Conservation (phyloP, 2,329 filamentous ascomycete genomes). For the Pseudonectria buxi region DNA sequence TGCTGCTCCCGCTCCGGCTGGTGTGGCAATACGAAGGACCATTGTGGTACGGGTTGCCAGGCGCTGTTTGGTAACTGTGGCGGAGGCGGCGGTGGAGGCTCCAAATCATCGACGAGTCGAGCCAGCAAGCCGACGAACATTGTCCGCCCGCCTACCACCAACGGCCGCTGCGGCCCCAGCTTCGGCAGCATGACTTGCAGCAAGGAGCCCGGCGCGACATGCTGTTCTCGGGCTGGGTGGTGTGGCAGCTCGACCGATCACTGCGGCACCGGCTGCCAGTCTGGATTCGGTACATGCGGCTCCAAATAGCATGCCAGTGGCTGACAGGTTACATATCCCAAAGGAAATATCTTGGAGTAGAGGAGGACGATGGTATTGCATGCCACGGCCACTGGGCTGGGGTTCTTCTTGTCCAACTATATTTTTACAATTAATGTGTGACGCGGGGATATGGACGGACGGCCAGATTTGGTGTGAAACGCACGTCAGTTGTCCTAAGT, state of each 20-base stretch:
- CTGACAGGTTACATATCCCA: not conserved
- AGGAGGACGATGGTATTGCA: too few species aligned
- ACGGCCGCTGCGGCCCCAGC: slow-evolving; percentile 23
- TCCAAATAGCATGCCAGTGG: slow-evolving; percentile 1
- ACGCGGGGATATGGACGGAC: too few species aligned
- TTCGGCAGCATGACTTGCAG: slow-evolving; percentile 19
- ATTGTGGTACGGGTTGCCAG: slow-evolving; percentile 36
- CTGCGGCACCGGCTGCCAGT: slow-evolving; percentile 33
- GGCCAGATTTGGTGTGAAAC: too few species aligned
- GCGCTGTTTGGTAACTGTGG: slow-evolving; percentile 23
- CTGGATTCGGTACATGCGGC: slow-evolving; percentile 22
- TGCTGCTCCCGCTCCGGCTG: slow-evolving; percentile 20
- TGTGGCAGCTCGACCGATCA: slow-evolving; percentile 35
- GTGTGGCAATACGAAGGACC: slow-evolving; percentile 33
- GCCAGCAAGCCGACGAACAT: slow-evolving; percentile 2
- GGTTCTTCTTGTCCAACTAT: too few species aligned
- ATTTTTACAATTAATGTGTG: too few species aligned
- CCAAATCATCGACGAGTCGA: not conserved
- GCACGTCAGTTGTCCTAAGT: too few species aligned
- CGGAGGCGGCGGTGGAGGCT: not conserved
- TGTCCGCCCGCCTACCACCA: slow-evolving; percentile 5
- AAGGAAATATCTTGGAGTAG: too few species aligned
- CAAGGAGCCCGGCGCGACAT: slow-evolving; percentile 16
- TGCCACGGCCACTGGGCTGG: too few species aligned
- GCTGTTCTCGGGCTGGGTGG: slow-evolving; percentile 26